A percentile compares a stretch with the other conserved stretches of the same genome.
Evolutionary conservation across 495 filamentous ascomycete species (phyloP).

Genomic region (Penicillium riverlandense): DNA sequence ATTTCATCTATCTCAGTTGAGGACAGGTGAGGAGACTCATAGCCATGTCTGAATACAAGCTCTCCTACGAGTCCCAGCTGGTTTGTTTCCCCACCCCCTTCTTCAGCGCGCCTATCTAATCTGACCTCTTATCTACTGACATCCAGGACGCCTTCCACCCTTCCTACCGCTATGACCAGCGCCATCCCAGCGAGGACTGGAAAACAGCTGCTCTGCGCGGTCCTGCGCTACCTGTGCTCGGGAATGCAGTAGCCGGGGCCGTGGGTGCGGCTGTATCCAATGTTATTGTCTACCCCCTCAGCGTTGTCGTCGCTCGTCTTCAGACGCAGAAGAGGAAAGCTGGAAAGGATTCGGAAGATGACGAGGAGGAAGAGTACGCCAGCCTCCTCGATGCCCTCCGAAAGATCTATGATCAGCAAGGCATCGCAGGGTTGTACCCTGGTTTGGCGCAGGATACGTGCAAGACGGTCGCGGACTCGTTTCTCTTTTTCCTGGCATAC

Average conservation of each 20-base stretch:
- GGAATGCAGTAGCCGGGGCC: slow-evolving; percentile 78
- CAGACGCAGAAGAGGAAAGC: slow-evolving; percentile 66
- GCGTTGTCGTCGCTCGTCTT: slow-evolving; percentile 76
- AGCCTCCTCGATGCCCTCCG: slow-evolving; percentile 59
- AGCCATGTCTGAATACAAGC: slow-evolving; percentile 26
- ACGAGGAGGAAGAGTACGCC: slow-evolving; percentile 47
- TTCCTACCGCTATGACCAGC: slow-evolving; percentile 39
- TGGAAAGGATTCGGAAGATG: slow-evolving; percentile 15
- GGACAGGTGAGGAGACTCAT: background rate
- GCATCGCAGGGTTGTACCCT: slow-evolving; percentile 64
- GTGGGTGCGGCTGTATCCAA: slow-evolving; percentile 76
- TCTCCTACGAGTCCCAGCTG: slow-evolving; percentile 26
- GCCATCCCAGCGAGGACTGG: slow-evolving; percentile 26
- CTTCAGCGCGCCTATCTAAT: background rate
- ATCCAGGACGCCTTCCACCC: slow-evolving; percentile 43
- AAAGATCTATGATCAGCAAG: slow-evolving; percentile 67
- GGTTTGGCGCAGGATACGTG: slow-evolving; percentile 65
- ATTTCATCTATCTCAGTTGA: no score
- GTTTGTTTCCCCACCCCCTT: slow-evolving; percentile 7
- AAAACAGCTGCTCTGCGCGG: slow-evolving; percentile 30
- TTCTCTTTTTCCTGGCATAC: slow-evolving; percentile 83
- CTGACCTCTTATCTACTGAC: slow-evolving; percentile 1
- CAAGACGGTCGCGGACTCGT: slow-evolving; percentile 68
- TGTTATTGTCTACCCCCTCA: slow-evolving; percentile 72
- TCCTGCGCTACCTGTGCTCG: slow-evolving; percentile 70